Conservation (phyloP, 2,329 filamentous ascomycete genomes). For the Fusarium sp. region DNA sequence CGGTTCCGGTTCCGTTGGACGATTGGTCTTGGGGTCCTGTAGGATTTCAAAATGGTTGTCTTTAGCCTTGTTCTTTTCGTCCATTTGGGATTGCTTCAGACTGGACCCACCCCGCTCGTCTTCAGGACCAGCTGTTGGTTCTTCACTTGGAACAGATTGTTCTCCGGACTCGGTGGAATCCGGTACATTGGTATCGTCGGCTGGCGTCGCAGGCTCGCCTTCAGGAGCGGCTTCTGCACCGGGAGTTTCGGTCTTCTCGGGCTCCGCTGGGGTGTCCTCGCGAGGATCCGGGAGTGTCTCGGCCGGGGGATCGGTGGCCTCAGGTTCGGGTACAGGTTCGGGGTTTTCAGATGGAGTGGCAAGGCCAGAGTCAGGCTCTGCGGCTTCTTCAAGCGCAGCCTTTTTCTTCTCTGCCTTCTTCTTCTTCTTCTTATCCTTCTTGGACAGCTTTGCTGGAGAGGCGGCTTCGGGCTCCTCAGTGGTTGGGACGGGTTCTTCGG, state of each 20-base stretch:
- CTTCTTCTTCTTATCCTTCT: conserved; percentile 50
- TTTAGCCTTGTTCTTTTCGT: conserved; percentile 51
- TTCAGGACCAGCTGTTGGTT: conserved; percentile 43
- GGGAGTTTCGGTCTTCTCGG: conserved; percentile 27
- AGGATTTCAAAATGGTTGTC: conserved; percentile 44
- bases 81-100: conserved; percentile 46
- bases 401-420: conserved; percentile 48
- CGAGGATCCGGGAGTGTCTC: conserved; percentile 16
- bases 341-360: conserved; percentile 26
- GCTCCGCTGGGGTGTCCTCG: conserved; percentile 28
- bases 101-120: conserved; percentile 47
- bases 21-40: conserved; percentile 44
- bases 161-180: conserved; percentile 36
- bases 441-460: conserved; percentile 44
- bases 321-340: conserved; percentile 18
- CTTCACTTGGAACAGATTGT: conserved; percentile 35
- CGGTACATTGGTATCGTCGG: conserved; percentile 23
- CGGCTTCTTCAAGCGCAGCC: conserved; percentile 34
- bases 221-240: conserved; percentile 9
- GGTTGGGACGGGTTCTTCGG: conserved; percentile 19
- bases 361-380: conserved; percentile 30
- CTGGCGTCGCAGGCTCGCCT: conserved; percentile 15
- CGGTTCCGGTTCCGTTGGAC: conserved; percentile 40
- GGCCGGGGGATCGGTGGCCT: conserved; percentile 14
- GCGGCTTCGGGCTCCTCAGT: conserved; percentile 38